Percentiles rank a stretch among this genome's conserved stretches.
Conservation (phyloP, 805 yeast genomes). For the Blastobotrys robertii region DNA sequence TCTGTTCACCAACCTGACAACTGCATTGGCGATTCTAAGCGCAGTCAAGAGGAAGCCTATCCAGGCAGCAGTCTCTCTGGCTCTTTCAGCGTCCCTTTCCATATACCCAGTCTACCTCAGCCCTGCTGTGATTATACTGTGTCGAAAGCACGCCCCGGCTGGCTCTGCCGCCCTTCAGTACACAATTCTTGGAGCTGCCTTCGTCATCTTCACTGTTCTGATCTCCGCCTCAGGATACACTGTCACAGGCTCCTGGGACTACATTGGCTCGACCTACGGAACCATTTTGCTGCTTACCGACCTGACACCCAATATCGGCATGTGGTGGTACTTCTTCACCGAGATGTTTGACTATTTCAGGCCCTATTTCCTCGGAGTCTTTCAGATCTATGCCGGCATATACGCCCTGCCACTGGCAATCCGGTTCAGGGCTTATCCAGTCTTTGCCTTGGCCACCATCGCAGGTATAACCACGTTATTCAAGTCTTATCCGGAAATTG, state of each 20-base stretch:
- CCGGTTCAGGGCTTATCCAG: conserved; percentile 49
- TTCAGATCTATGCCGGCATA: conserved; percentile 61
- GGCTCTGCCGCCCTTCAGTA: conserved; percentile 6
- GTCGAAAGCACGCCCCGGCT: conserved; percentile 5
- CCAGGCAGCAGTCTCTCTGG: conserved; percentile 42
- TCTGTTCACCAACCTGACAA: conserved; percentile 47
- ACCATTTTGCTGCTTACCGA: conserved; percentile 46
- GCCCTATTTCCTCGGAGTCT: conserved; percentile 72
- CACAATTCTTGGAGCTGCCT: conserved; percentile 7
- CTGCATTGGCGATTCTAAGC: conserved; percentile 39
- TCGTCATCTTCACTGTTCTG: conserved; percentile 9
- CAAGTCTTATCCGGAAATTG: conserved; percentile 77
- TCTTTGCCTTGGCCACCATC: conserved; percentile 43
- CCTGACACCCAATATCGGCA: conserved; percentile 80
- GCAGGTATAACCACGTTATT: conserved; percentile 52
- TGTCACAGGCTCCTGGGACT: conserved; percentile 27
- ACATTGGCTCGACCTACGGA: conserved; percentile 48
- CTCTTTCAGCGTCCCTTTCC: conserved; percentile 55
- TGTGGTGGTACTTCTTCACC: conserved; percentile 98
- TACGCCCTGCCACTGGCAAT: conserved; percentile 68
- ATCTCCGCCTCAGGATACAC: conserved; percentile 20
- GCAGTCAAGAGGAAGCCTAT: conserved; percentile 34
- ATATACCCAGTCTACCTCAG: conserved; percentile 51
- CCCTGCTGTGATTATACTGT: conserved; percentile 42
- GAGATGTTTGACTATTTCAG: conserved; percentile 89